Evolutionary conservation across 2,329 filamentous ascomycete species (phyloP), one percentile per base, ranked within the genome.

Genomic region (Fusarium nurragi): DNA sequence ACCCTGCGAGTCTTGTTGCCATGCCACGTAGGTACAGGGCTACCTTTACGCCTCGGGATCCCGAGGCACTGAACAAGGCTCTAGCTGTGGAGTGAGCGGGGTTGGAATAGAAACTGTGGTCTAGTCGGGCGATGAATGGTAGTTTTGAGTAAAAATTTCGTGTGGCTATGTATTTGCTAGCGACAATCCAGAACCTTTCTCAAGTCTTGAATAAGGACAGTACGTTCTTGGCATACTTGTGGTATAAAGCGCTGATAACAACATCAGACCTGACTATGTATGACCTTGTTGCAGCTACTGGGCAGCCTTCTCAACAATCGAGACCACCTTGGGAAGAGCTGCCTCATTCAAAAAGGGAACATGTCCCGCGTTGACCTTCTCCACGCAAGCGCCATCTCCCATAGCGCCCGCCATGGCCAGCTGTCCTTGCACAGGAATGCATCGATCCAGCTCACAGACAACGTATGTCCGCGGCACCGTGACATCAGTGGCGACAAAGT

Each of bases 1-100:
- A 89, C 68, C 87, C 86, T 2, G 86, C 85, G 5, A 88, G 86
- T 61, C 73, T 90, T 58, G 87, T 89, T 3, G 83, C 85, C 3
- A 83, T 89, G 75, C 87, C 86, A 9, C 80, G 79, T 50, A 79
- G 81, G 37, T 90, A 86, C 70, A 82, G 82, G 70, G 84, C 86
- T 14, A 79, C 77, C 6, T 88, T 90, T 70, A 81, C 86, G 37
- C 87, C 87, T 16, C 78, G 84, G 2, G 59, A 75, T 13, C 28
- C 49, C 3, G 45, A 71, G 14, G 65, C 53, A 18, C 16, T 71
- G 8, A 46, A 64, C 30, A 65, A 59, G 14, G 68, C 66, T 25
- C 36, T 71, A 5, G 54, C 52, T 2, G 22, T 16, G 8, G 16
- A 3, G 4, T 34, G 32, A 34, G 10, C 2, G 10, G 3, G 7